phyloP scores from a whole-genome alignment of 208 protist genomes.

The Novymonas esmeraldas region DNA sequence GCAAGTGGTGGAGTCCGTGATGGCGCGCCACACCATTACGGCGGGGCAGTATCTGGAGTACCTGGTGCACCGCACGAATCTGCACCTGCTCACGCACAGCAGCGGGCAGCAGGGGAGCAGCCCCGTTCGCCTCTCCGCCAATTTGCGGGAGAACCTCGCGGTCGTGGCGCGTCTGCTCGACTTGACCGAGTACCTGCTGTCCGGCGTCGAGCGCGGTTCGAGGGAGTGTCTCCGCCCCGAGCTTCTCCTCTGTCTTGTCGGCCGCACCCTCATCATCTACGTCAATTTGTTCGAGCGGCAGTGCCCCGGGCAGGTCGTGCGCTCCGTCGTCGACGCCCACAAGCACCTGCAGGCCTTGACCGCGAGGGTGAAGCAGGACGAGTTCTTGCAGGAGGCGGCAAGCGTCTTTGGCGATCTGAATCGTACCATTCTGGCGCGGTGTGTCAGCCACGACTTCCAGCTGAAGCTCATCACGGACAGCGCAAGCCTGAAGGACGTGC shows the following conservation, averaged over 20 bases:
- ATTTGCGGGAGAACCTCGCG: slow-evolving; percentile 24
- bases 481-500: slow-evolving; percentile 62
- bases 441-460: slow-evolving; percentile 85
- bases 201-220: slow-evolving; percentile 8
- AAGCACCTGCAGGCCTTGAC: slow-evolving; percentile 37
- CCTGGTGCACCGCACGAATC: slow-evolving; percentile 29
- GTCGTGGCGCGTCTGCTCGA: slow-evolving; percentile 35
- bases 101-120: slow-evolving; percentile 8
- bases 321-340: slow-evolving; percentile 53
- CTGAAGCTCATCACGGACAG: slow-evolving; percentile 76
- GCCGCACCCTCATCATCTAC: slow-evolving; percentile 64
- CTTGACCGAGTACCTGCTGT: slow-evolving; percentile 28
- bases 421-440: slow-evolving; percentile 66
- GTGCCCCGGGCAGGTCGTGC: slow-evolving; percentile 62
- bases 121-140: slow-evolving; percentile 22
- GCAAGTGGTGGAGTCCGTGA: slow-evolving; percentile 21
- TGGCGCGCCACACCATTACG: slow-evolving; percentile 7
- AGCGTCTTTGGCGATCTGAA: slow-evolving; percentile 69
- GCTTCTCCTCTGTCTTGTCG: slow-evolving; percentile 70
- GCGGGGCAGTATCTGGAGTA: slow-evolving; percentile 30
- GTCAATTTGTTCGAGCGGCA: slow-evolving; percentile 57
- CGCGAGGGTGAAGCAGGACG: slow-evolving; percentile 11
- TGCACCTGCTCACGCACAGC: slow-evolving; percentile 23
- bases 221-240: slow-evolving; percentile 24
- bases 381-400: slow-evolving; percentile 46